Percentiles rank a stretch among this genome's conserved stretches.
Evolutionary conservation across 2,329 filamentous ascomycete species (phyloP).

Genomic region (Trichoderma asperellum): DNA sequence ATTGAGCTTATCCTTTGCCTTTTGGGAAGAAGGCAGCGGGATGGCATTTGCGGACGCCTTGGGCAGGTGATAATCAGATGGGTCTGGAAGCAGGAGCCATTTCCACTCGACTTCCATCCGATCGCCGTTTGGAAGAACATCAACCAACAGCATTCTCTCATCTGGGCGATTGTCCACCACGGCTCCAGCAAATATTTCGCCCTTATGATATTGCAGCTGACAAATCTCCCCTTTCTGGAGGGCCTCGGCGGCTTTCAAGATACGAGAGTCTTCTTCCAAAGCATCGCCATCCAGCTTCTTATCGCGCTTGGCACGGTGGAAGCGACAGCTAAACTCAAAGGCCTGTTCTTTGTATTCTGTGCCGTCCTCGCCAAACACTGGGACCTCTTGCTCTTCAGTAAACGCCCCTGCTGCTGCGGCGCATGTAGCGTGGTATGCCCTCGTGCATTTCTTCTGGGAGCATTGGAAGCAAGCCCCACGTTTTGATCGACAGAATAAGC

Average conservation of each 20-base stretch:
- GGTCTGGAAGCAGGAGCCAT: slow-evolving; percentile 75
- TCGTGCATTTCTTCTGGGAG: slow-evolving; percentile 88
- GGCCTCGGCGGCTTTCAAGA: slow-evolving; percentile 68
- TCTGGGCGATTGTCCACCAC: slow-evolving; percentile 80
- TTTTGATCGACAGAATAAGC: slow-evolving; percentile 91
- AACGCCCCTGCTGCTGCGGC: slow-evolving; percentile 90
- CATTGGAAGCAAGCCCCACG: slow-evolving; percentile 97
- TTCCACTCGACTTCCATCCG: slow-evolving; percentile 82
- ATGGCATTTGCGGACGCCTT: slow-evolving; percentile 75
- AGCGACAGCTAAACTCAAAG: slow-evolving; percentile 92
- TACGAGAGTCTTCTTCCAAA: slow-evolving; percentile 70
- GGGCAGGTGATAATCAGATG: slow-evolving; percentile 70
- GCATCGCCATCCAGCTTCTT: slow-evolving; percentile 71
- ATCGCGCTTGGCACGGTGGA: slow-evolving; percentile 86
- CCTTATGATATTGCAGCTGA: slow-evolving; percentile 81
- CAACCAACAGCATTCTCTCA: slow-evolving; percentile 77
- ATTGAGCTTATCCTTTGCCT: slow-evolving; percentile 69
- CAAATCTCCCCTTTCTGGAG: slow-evolving; percentile 76
- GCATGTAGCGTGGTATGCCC: slow-evolving; percentile 94
- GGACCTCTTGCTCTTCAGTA: slow-evolving; percentile 83
- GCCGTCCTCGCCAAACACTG: slow-evolving; percentile 86
- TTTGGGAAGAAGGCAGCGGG: slow-evolving; percentile 67
- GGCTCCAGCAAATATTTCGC: slow-evolving; percentile 88
- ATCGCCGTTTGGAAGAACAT: slow-evolving; percentile 81
- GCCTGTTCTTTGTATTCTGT: slow-evolving; percentile 90